A percentile compares a stretch with the other conserved stretches of the same genome.
Conservation (phyloP, 1,139 yeast genomes). For the Kurtzmaniella quercitrusa region DNA sequence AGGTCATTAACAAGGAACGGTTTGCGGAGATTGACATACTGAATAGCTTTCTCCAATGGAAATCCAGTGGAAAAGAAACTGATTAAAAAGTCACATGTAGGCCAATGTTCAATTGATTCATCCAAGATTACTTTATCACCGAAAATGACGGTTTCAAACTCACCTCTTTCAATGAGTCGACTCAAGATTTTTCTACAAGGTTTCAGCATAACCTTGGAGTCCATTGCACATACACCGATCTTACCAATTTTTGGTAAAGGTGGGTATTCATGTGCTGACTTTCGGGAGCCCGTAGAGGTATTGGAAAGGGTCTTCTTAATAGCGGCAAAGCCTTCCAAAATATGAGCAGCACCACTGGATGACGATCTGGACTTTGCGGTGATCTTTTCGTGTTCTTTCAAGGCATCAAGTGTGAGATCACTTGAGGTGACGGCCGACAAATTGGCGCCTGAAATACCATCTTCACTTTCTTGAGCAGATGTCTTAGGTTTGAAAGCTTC, state of each 20-base stretch:
- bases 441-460: slow-evolving; percentile 12
- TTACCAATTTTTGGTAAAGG: slow-evolving; percentile 77
- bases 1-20: slow-evolving; percentile 90
- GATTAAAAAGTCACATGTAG: slow-evolving; percentile 92
- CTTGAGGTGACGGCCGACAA: slow-evolving; percentile 4
- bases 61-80: slow-evolving; percentile 95
- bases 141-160: slow-evolving; percentile 92
- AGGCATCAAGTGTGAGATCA: slow-evolving; percentile 9
- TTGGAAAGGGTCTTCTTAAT: slow-evolving; percentile 38
- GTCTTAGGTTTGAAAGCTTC: slow-evolving; percentile 72
- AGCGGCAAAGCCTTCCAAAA: slow-evolving; percentile 8
- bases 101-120: slow-evolving; percentile 95
- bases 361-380: slow-evolving; percentile 9
- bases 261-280: slow-evolving; percentile 48
- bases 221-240: slow-evolving; percentile 99
- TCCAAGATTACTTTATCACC: slow-evolving; percentile 97
- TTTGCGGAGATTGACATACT: slow-evolving; percentile 82
- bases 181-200: slow-evolving; percentile 92
- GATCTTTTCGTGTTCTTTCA: slow-evolving; percentile 6
- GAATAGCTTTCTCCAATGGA: slow-evolving; percentile 92
- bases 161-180: slow-evolving; percentile 86
- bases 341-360: slow-evolving; percentile 10
- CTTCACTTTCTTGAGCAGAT: slow-evolving; percentile 49
- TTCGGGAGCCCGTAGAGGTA: slow-evolving; percentile 33
- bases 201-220: slow-evolving; percentile 89